Conservation (phyloP, 345 rosid species). For the Sisymbrium altissimum region DNA sequence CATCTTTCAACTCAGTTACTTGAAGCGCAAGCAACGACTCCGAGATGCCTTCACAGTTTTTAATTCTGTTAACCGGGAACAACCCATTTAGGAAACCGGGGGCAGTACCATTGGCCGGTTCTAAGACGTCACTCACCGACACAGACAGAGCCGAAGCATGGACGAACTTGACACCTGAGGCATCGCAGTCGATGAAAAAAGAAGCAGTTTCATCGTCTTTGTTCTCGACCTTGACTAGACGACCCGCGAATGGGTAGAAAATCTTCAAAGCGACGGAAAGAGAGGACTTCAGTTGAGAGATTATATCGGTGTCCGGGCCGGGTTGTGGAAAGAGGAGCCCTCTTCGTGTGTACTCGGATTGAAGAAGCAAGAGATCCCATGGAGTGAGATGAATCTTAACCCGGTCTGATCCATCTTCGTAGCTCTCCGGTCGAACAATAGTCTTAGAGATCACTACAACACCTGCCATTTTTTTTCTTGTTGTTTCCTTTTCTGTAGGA, state of each 20-base stretch:
- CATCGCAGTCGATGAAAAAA: neutral
- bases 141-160: neutral
- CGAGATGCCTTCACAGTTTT: constrained; percentile 15
- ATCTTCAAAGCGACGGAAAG: neutral
- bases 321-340: neutral
- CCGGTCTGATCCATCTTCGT: neutral
- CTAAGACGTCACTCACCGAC: neutral
- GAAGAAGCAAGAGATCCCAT: constrained; percentile 19
- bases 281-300: neutral
- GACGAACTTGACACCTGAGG: neutral
- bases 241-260: neutral
- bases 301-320: neutral
- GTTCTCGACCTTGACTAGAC: neutral
- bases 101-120: neutral
- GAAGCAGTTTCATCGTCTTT: neutral
- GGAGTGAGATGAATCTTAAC: constrained; percentile 25
- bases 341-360: neutral
- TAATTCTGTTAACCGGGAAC: constrained; percentile 26
- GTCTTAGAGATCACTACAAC: neutral
- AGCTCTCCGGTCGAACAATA: neutral
- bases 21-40: constrained; percentile 27
- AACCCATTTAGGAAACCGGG: neutral
- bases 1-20: constrained; percentile 30
- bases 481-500: neutral
- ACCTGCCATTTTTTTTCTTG: neutral